Conservation (phyloP, 805 yeast genomes). For the Diddensiella santjacobensis region DNA sequence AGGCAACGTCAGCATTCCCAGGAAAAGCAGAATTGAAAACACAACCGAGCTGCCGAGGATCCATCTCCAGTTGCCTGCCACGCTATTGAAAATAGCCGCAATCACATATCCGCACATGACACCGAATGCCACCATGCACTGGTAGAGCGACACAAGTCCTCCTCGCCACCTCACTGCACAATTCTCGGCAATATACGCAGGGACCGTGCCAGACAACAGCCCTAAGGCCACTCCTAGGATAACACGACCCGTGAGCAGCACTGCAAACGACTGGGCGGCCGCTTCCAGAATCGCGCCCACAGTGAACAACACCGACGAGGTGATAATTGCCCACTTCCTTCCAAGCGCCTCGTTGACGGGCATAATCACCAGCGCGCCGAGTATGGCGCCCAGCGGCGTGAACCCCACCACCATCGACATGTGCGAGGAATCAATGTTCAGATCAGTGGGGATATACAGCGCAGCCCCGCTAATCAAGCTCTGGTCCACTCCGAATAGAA, state of each 20-base stretch:
- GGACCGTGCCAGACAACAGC: conserved; percentile 48
- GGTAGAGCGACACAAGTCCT: conserved; percentile 27
- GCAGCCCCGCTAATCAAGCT: conserved; percentile 17
- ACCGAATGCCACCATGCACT: conserved; percentile 32
- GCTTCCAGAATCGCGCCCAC: conserved; percentile 30
- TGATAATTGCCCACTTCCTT: conserved; percentile 10
- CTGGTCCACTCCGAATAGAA: conserved; percentile 18
- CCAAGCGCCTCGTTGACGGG: conserved; percentile 12
- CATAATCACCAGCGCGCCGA: conserved; percentile 14
- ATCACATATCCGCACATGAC: conserved; percentile 34
- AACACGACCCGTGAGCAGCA: conserved; percentile 50
- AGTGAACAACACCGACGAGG: conserved; percentile 21
- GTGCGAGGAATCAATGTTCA: conserved; percentile 7
- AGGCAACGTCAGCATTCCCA: conserved; percentile 42
- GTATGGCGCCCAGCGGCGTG: conserved; percentile 17
- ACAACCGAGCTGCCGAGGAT: conserved; percentile 47
- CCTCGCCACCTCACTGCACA: conserved; percentile 34
- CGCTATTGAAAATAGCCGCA: conserved; percentile 32
- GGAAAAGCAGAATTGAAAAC: conserved; percentile 42
- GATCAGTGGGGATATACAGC: conserved; percentile 10
- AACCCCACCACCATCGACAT: conserved; percentile 18
- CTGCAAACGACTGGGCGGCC: conserved; percentile 33
- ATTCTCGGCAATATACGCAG: conserved; percentile 48
- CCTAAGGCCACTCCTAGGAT: conserved; percentile 53
- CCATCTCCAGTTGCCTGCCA: conserved; percentile 36